Evolutionary conservation across 495 filamentous ascomycete genomes (phyloP), one percentile per base, ranked within the genome.

Genomic region (Staphylotrichum tortipilum): DNA sequence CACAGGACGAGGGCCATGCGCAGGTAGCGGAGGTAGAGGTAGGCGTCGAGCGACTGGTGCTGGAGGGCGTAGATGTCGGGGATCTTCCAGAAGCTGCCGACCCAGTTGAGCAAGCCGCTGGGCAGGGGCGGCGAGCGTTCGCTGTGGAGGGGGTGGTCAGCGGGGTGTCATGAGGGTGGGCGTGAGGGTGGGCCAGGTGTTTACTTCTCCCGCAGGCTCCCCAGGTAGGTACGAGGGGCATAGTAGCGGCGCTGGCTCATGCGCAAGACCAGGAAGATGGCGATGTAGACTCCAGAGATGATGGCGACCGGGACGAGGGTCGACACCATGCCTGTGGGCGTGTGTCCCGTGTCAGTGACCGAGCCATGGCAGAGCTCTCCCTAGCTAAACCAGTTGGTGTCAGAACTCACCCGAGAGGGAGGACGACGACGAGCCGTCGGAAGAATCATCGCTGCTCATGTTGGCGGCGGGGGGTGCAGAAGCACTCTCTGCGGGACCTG

Each of bases 21-120:
- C 49, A 97, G 69, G 63, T 88, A 95, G 34, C 91, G 86, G 30
- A 95, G 75, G 67, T 88, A 84, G 42, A 95, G 78, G 62, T 89
- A 95, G 30, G 86, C 82, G 66, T 95, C 89, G 68, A 98, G 77
- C 3, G 88, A 88, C 67, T 92, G 85, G 64, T 94, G 87, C 59
- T 90, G 85, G 50, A 95, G 77, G 37, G 91, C 84, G 62, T 87
- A 88, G 50, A 80, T 80, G 64, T 95, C 88, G 29, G 86, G 83
- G 43, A 92, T 78, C 66, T 79, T 78, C 76, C 80, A 84, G 73
- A 91, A 92, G 24, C 78, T 66, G 4, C 67, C 69, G 56, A 95
- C 62, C 88, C 89, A 94, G 60, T 83, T 82, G 59, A 85, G 77
- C 7, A 83, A 57, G 48, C 87, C 88, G 49, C 70, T 81, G 31